Evolutionary conservation across 352 stramenopile species (phyloP), one percentile per base, ranked within the genome.

Genomic region (Globisporangium orthogonon): DNA sequence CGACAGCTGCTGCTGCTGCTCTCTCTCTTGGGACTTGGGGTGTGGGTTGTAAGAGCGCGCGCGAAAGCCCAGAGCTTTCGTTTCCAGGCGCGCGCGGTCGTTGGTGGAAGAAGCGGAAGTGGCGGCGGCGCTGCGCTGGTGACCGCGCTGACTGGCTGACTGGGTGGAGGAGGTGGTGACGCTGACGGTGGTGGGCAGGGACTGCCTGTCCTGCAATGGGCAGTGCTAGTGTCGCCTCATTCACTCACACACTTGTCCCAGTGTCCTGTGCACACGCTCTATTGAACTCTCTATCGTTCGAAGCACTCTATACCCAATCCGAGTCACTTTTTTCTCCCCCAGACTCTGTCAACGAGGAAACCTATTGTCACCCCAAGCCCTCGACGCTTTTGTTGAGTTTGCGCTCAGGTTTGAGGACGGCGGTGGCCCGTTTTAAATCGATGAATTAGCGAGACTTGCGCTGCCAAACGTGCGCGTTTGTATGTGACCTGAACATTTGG

Each of bases 241-340:
- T 17, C 44, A 49, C 44, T 17, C 43, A 29, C 43, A 47, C 11
- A 10, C 44, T 56, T 56, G 50, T 56, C 50, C 50, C 50, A 56
- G 50, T 48, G 50, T 39, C 50, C 50, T 48, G 50, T 48, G 50
- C 44, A 18, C 44, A 14, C 43, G 9, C 43, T 48, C 1, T 48
- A 23, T 29, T 6, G 6, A 23, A 28, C 44, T 29, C 44, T 49
- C n/a, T 49, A 11, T 49, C 44, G 18, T 49, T 49, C 28, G 9
- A 49, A 31, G 44, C n/a, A 31, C 44, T 23, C 44, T 49, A 28
- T 49, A 49, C 10, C 23, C 44, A 49, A 31, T 49, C n/a, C 23
- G n/a, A 48, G 43, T 29, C 37, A 43, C 37, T 43, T 43, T 43
- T 43, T 43, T 43, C 37, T 43, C 37, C 37, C 37, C 15, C 23